Conservation (phyloP, 345 rosid genomes). For the Eutrema japonicum region DNA sequence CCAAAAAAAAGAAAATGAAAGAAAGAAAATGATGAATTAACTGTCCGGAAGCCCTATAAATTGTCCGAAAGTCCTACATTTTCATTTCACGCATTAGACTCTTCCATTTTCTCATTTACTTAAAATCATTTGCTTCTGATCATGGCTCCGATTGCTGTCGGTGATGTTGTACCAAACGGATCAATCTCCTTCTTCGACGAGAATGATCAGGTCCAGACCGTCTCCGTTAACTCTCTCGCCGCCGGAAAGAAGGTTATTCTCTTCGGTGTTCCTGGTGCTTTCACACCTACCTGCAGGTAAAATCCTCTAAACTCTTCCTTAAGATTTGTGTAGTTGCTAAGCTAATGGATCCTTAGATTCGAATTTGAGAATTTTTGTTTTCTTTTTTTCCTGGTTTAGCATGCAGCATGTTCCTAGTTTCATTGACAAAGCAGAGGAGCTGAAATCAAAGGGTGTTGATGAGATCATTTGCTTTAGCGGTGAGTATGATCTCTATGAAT, state of each 20-base stretch:
- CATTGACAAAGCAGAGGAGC: conserved; percentile 80
- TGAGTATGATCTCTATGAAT: conserved; percentile 9
- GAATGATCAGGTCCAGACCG: conserved; percentile 72
- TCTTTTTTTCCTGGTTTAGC: conserved; percentile 43
- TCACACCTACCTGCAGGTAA: conserved; percentile 98
- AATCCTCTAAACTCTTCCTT: neutral
- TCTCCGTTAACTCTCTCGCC: conserved; percentile 78
- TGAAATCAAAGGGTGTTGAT: conserved; percentile 80
- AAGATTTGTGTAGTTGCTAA: too few species aligned
- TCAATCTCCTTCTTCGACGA: conserved; percentile 78
- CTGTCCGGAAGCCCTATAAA: too few species aligned
- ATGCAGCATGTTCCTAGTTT: conserved; percentile 92
- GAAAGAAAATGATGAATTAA: too few species aligned
- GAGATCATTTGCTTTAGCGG: conserved; percentile 86
- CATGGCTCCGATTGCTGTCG: conserved; percentile 88
- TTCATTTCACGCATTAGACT: too few species aligned
- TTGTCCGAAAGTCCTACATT: too few species aligned
- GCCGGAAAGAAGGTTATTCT: conserved; percentile 80
- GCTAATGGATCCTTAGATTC: too few species aligned
- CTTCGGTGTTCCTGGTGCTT: conserved; percentile 96
- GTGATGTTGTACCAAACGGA: conserved; percentile 76
- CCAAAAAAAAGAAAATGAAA: too few species aligned
- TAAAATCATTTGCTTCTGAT: too few species aligned
- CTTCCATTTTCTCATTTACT: too few species aligned
- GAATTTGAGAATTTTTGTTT: conserved; percentile 4